Percentiles rank a stretch among this genome's conserved stretches.
Conservation (phyloP, 495 filamentous ascomycete genomes). For the Extremus antarcticus region DNA sequence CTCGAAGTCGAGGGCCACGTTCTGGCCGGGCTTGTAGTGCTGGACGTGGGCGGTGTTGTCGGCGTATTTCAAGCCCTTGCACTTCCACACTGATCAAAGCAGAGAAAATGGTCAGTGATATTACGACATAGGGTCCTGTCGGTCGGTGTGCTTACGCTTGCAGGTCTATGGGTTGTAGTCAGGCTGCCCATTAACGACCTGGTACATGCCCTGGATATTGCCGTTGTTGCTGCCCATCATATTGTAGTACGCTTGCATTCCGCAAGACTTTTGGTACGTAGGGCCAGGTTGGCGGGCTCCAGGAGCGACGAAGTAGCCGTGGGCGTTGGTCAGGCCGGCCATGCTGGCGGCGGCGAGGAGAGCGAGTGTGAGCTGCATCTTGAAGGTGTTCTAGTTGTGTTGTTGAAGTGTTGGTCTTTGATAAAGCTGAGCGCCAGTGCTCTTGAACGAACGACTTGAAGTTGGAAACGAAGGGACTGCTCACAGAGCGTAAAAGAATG, state of each 20-base stretch:
- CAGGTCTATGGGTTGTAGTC: slow-evolving; percentile 50
- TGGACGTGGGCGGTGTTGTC: slow-evolving; percentile 60
- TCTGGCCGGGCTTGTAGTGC: slow-evolving; percentile 48
- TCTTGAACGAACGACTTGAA: neutral
- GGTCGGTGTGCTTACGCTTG: no score
- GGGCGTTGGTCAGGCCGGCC: slow-evolving; percentile 43
- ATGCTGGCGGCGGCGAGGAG: slow-evolving; percentile 35
- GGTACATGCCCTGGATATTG: slow-evolving; percentile 55
- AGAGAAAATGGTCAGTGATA: no score
- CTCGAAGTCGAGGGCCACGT: slow-evolving; percentile 46
- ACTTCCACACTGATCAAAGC: no score
- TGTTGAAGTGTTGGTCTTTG: neutral
- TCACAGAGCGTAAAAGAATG: slow-evolving; percentile 9
- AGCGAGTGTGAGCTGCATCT: slow-evolving; percentile 13
- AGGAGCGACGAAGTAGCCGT: slow-evolving; percentile 53
- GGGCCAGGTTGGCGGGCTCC: slow-evolving; percentile 48
- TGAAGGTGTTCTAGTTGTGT: slow-evolving; percentile 1
- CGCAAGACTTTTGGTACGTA: slow-evolving; percentile 50
- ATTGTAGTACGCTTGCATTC: slow-evolving; percentile 48
- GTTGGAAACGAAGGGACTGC: slow-evolving; percentile 7
- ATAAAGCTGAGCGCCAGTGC: slow-evolving; percentile 1
- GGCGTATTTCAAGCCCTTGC: slow-evolving; percentile 61
- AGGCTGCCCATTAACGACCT: slow-evolving; percentile 37
- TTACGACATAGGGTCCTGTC: no score
- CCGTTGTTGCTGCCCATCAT: slow-evolving; percentile 53